Evolutionary conservation across 371 early-diverging fungal genomes (phyloP).

Genomic region (Mucor mucedo): DNA sequence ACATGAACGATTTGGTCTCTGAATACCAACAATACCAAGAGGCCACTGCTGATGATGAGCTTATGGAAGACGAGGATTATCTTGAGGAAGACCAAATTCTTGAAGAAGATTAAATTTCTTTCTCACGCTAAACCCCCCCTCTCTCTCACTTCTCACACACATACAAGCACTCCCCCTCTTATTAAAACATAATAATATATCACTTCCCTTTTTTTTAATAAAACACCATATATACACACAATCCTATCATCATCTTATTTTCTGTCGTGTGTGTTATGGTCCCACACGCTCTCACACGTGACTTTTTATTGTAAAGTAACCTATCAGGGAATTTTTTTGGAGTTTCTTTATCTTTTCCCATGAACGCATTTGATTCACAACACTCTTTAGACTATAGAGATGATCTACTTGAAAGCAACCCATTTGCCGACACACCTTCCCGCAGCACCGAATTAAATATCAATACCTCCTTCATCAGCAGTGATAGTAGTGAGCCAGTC

Average conservation of each 20-base stretch:
- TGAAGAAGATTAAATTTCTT: constrained; percentile 35
- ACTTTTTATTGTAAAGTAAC: not conserved
- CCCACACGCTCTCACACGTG: not conserved
- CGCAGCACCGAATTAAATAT: constrained; percentile 1
- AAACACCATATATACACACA: not conserved
- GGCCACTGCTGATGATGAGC: constrained; percentile 81
- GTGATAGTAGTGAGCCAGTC: not conserved
- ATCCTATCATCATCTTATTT: too few species aligned
- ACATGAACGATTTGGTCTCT: constrained; percentile 95
- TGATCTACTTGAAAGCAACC: constrained; percentile 42
- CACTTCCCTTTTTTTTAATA: not conserved
- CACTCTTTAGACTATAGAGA: constrained; percentile 16
- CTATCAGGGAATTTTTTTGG: too few species aligned
- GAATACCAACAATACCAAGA: constrained; percentile 99
- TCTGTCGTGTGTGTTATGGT: too few species aligned
- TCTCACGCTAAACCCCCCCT: not conserved
- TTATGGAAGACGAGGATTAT: constrained; percentile 67
- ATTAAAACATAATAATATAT: not conserved
- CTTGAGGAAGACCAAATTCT: constrained; percentile 50
- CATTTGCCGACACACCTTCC: constrained; percentile 42
- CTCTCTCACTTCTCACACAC: not conserved
- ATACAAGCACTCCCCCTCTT: not conserved
- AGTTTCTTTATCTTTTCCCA: not conserved
- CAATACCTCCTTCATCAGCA: not conserved
- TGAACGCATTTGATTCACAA: constrained; percentile 28